phyloP scores from a whole-genome alignment of 495 filamentous ascomycete genomes.

The Tricharina praecox region DNA sequence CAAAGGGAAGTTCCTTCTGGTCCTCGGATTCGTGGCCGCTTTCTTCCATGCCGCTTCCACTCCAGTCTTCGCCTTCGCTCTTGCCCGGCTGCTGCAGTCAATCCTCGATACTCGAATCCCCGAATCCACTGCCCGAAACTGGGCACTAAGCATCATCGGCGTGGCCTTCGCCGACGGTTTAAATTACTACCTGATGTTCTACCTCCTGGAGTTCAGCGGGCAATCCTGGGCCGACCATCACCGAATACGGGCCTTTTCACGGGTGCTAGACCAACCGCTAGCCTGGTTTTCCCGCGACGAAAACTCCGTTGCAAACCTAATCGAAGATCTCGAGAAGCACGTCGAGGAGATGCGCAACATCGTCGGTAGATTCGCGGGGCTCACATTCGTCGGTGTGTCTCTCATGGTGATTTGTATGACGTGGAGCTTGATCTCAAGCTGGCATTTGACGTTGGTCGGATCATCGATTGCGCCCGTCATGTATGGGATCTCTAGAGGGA shows the following conservation, averaged over 20 bases:
- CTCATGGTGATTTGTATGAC: constrained; percentile 50
- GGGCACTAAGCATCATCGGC: constrained; percentile 51
- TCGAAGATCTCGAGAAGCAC: constrained; percentile 58
- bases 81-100: constrained; percentile 54
- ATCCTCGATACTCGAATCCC: constrained; percentile 38
- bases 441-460: constrained; percentile 68
- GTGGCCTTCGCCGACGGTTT: constrained; percentile 50
- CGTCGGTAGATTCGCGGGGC: constrained; percentile 57
- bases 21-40: constrained; percentile 44
- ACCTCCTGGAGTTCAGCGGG: constrained; percentile 50
- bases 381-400: constrained; percentile 42
- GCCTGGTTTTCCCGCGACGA: constrained; percentile 56
- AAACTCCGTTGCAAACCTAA: constrained; percentile 46
- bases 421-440: constrained; percentile 60
- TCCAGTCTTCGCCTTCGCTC: constrained; percentile 60
- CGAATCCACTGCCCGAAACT: constrained; percentile 38
- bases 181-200: constrained; percentile 48
- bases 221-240: constrained; percentile 67
- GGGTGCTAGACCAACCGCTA: constrained; percentile 61
- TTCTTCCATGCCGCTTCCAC: constrained; percentile 50
- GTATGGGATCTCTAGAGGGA: constrained; percentile 44
- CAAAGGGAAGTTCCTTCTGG: constrained; percentile 37
- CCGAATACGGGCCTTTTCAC: constrained; percentile 48
- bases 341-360: constrained; percentile 78
- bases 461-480: constrained; percentile 52